phyloP scores from a whole-genome alignment of 352 stramenopile genomes.

The Globisporangium carolinianum region DNA sequence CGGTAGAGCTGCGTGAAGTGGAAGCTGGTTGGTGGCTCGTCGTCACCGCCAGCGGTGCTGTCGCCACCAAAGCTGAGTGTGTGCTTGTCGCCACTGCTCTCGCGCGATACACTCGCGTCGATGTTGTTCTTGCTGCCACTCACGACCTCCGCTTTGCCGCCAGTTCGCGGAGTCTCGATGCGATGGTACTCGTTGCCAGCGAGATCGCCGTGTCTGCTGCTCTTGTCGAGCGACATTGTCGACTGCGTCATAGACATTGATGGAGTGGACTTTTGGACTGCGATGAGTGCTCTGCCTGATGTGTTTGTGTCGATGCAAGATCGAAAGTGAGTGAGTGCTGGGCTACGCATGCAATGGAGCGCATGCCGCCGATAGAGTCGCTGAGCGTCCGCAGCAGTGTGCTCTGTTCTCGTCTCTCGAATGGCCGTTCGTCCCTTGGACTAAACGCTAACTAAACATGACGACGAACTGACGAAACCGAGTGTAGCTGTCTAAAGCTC shows the following conservation, averaged over 20 bases:
- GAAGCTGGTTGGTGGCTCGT: conserved; percentile 20
- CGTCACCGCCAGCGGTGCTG: background rate
- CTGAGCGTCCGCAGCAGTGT: no score
- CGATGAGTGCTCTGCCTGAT: no score
- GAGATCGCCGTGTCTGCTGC: background rate
- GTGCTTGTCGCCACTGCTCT: background rate
- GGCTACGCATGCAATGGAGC: no score
- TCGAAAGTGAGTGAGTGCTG: no score
- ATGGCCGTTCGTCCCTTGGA: no score
- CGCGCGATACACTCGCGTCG: background rate
- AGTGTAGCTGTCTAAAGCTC: no score
- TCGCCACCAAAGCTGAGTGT: background rate
- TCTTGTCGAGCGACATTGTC: background rate
- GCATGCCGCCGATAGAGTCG: no score
- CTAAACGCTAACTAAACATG: no score
- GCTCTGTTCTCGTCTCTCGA: no score
- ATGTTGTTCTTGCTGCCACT: conserved; percentile 13
- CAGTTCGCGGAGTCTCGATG: background rate
- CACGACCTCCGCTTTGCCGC: conserved; percentile 3
- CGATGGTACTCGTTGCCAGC: background rate
- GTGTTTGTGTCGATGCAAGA: no score
- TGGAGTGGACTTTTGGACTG: no score
- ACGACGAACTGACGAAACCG: no score
- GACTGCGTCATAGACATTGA: background rate
- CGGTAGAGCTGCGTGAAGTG: conserved; percentile 28